Evolutionary conservation across 768 basidiomycete genomes (phyloP).

Genomic region (Amanita muscaria): DNA sequence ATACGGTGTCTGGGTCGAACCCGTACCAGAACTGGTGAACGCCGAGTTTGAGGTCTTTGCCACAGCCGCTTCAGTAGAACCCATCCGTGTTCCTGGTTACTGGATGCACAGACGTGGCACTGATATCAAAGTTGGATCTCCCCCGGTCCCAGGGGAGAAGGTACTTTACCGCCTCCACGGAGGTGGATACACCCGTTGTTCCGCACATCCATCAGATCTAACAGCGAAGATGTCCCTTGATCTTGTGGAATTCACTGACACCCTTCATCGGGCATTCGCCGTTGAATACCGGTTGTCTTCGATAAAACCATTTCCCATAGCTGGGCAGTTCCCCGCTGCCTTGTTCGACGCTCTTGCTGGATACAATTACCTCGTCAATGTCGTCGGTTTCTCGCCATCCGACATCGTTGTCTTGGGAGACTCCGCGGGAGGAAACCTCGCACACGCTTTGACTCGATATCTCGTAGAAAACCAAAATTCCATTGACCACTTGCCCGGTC

Average conservation of each 20-base stretch:
- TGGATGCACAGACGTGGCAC: slow-evolving; percentile 40
- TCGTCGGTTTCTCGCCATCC: slow-evolving; percentile 30
- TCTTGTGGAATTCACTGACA: slow-evolving; percentile 34
- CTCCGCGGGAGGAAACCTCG: slow-evolving; percentile 47
- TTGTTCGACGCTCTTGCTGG: slow-evolving; percentile 44
- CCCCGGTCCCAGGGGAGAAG: slow-evolving; percentile 42
- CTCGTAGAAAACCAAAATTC: slow-evolving; percentile 21
- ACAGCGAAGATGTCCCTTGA: slow-evolving; percentile 37
- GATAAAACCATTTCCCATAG: slow-evolving; percentile 26
- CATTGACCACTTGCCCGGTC: slow-evolving; percentile 15
- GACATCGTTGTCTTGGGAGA: slow-evolving; percentile 44
- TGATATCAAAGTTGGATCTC: slow-evolving; percentile 24
- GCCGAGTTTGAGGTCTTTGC: slow-evolving; percentile 37
- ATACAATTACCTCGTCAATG: slow-evolving; percentile 40
- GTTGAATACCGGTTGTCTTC: slow-evolving; percentile 68
- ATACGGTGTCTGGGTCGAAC: slow-evolving; percentile 43
- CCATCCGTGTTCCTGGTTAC: slow-evolving; percentile 45
- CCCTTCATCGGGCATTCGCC: slow-evolving; percentile 42
- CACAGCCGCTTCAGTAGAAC: slow-evolving; percentile 27
- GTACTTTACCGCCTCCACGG: slow-evolving; percentile 54
- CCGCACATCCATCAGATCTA: slow-evolving; percentile 46
- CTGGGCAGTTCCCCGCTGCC: slow-evolving; percentile 42
- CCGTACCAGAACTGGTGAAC: slow-evolving; percentile 33
- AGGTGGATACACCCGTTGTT: slow-evolving; percentile 45
- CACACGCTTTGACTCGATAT: slow-evolving; percentile 30